Evolutionary conservation across 2,329 filamentous ascomycete genomes (phyloP), one percentile per base, ranked within the genome.

Genomic region (Beauveria sp.): DNA sequence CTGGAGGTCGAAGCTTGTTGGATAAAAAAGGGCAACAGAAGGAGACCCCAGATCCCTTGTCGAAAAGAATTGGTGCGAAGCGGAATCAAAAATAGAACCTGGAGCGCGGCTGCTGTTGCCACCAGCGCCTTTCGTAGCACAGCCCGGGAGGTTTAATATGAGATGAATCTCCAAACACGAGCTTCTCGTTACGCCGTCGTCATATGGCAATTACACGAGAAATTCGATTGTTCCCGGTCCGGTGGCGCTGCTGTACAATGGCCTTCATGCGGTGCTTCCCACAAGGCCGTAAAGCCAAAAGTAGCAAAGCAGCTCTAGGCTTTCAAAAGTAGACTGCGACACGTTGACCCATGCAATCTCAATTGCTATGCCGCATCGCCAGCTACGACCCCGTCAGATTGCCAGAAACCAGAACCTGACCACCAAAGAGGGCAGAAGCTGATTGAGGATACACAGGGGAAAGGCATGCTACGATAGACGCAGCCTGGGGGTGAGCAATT

Each of bases 321-420:
- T 8, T 18, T 43, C 18, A 37, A 41, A 26, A 30, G 34, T 55
- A 28, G 52, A 26, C 37, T 22, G 48, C 47, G 60, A 24, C 54
- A 28, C 20, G 9, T 14, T 55, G 18, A 43, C 26, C 46, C 46
- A 30, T 58, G 7, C 37, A 22, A 14, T 40, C 24, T 47, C 22
- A 57, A 54, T 53, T 20, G n/a, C 28, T 46, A 53, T 47, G 22
- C 54, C 40, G 48, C 60, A 61, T 58, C 54, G 60, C 41, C 47
- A 58, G 53, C 60, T 48, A 47, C 12, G 22, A 41, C 41, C 54
- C 48, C 43, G 47, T 26, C 44, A 55, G 43, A 46, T 10, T 44
- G 44, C 40, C 10, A 41, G 37, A 53, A 46, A 20, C 30, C 34
- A 30, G 16, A 59, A 20, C 43, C 41, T 30, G 28, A 22, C 50